These are phyloP conservation scores for Cladosporium austrohemisphaericum DNA, from an alignment of 2,329 filamentous ascomycete genomes.

Conservation along the genomic window DNA sequence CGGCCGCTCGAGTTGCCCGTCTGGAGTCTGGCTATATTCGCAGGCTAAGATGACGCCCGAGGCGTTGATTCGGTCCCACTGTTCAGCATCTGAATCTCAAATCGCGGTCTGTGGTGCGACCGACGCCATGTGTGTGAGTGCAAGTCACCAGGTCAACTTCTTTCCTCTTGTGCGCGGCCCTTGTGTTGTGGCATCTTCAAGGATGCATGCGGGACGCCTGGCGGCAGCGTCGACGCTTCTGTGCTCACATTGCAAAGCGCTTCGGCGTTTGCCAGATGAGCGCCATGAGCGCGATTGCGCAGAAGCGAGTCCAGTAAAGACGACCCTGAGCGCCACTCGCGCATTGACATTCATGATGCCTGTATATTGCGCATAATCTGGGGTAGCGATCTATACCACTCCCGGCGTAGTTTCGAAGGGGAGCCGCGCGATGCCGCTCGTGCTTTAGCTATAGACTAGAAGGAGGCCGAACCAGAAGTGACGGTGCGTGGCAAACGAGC, in stretches of 20 bases:
- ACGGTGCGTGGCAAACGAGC: conserved; percentile 3
- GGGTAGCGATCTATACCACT: conserved; percentile 3
- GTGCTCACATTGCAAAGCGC: background rate
- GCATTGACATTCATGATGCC: conserved; percentile 6
- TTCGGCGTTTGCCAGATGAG: conserved; percentile 13
- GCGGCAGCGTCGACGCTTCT: conserved; percentile 1
- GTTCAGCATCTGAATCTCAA: background rate
- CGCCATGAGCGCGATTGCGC: conserved; percentile 5
- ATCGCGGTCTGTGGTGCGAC: background rate
- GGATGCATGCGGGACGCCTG: conserved; percentile 10
- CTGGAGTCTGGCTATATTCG: background rate
- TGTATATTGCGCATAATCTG: conserved; percentile 13
- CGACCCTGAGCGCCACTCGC: conserved; percentile 3
- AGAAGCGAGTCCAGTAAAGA: conserved; percentile 11
- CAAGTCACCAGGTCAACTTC: conserved; percentile 6
- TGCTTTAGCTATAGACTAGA: conserved; percentile 5
- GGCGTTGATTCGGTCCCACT: background rate
- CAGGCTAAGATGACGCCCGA: conserved; percentile 8
- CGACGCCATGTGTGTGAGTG: no score
- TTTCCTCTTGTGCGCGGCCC: no score
- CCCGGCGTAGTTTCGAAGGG: conserved; percentile 4
- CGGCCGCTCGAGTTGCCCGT: conserved; percentile 4
- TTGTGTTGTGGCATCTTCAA: conserved; percentile 6
- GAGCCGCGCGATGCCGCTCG: conserved; percentile 12
- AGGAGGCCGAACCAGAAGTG: background rate